Conservation (phyloP, 2,329 filamentous ascomycete genomes). For the Hirsutella minnesotensis region DNA sequence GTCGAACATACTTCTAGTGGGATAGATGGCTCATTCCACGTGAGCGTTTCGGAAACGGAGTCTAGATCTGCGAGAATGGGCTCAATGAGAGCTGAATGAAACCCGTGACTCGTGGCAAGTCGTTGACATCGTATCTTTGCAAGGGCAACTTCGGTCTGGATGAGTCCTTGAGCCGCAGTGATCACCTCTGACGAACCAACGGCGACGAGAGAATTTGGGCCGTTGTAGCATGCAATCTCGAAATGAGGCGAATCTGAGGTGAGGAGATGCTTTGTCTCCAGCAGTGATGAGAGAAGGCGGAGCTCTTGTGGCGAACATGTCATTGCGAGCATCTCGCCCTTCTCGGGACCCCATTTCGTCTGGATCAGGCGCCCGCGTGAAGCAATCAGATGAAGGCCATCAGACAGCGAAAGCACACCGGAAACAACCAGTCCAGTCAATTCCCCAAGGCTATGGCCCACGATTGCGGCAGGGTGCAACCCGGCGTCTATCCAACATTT, state of each 20-base stretch:
- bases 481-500: slow-evolving; percentile 7
- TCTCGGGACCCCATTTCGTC: slow-evolving; percentile 19
- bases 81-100: slow-evolving; percentile 5
- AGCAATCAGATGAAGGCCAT: slow-evolving; percentile 18
- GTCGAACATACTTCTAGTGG: slow-evolving; percentile 6
- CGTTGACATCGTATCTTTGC: neutral
- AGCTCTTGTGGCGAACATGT: neutral
- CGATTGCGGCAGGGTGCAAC: slow-evolving; percentile 1
- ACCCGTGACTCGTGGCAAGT: slow-evolving; percentile 5
- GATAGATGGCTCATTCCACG: slow-evolving; percentile 2
- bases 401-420: slow-evolving; percentile 16
- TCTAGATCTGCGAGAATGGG: slow-evolving; percentile 3
- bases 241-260: neutral
- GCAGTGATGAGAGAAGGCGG: neutral
- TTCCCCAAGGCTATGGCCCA: slow-evolving; percentile 28
- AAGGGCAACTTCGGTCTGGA: neutral
- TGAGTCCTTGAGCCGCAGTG: neutral
- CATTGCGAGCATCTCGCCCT: slow-evolving; percentile 20
- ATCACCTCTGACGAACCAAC: slow-evolving; percentile 16
- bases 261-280: neutral
- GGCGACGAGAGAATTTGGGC: slow-evolving; percentile 15
- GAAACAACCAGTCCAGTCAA: slow-evolving; percentile 22
- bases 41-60: neutral
- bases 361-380: slow-evolving; percentile 19
- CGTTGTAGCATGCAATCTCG: slow-evolving; percentile 22